phyloP scores from a whole-genome alignment of 805 yeast species.

The Tetrapisispora pingtungensis region DNA sequence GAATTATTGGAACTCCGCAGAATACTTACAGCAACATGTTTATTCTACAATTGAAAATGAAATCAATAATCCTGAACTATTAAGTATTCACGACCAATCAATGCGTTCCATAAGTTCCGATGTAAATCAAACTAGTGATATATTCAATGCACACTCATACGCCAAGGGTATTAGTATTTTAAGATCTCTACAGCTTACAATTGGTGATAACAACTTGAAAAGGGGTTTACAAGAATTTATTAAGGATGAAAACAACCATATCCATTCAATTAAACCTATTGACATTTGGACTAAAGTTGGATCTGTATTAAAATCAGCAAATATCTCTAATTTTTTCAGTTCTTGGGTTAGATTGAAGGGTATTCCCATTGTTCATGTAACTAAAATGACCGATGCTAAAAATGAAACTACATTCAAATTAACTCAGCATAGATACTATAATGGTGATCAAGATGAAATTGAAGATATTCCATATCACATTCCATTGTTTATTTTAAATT shows the following conservation, averaged over 20 bases:
- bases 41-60: constrained; percentile 12
- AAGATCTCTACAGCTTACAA: constrained; percentile 20
- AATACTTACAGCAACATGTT: constrained; percentile 16
- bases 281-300: constrained; percentile 23
- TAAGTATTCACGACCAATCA: background rate
- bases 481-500: constrained; percentile 36
- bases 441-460: constrained; percentile 23
- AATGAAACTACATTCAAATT: constrained; percentile 17
- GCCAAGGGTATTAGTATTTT: constrained; percentile 26
- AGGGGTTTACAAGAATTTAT: constrained; percentile 13
- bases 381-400: constrained; percentile 8
- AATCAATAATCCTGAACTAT: constrained; percentile 5
- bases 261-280: constrained; percentile 21
- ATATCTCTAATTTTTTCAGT: constrained; percentile 24
- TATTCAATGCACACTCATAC: constrained; percentile 26
- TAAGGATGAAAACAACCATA: constrained; percentile 10
- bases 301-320: constrained; percentile 16
- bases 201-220: constrained; percentile 16
- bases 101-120: background rate
- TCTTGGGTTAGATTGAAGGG: constrained; percentile 58
- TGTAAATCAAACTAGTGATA: constrained; percentile 17
- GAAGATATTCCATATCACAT: constrained; percentile 56
- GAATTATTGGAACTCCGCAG: constrained; percentile 17
- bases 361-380: constrained; percentile 41
- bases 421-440: constrained; percentile 33